Percentiles rank a stretch among this genome's conserved stretches.
These are phyloP conservation scores for Clathrospora elynae DNA, from an alignment of 2,329 filamentous ascomycete species.

Conservation along the genomic window DNA sequence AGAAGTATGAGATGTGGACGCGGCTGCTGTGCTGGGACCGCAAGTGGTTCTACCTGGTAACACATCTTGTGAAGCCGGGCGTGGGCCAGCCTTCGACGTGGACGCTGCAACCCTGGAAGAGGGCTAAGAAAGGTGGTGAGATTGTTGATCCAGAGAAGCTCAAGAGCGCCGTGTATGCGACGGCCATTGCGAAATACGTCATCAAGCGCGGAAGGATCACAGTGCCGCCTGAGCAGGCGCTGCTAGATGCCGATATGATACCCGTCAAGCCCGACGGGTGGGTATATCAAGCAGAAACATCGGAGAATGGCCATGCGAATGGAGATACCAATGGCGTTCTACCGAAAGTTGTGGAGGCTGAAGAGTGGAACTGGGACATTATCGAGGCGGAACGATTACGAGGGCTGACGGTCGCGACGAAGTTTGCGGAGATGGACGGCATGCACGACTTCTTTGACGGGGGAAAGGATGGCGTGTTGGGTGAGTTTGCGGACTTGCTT, in stretches of 20 bases:
- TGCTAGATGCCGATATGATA: constrained; percentile 73
- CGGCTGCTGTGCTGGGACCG: constrained; percentile 55
- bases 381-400: constrained; percentile 63
- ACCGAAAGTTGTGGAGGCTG: constrained; percentile 41
- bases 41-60: constrained; percentile 58
- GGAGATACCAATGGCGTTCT: constrained; percentile 21
- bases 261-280: constrained; percentile 71
- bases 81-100: constrained; percentile 50
- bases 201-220: constrained; percentile 69
- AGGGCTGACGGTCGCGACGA: constrained; percentile 60
- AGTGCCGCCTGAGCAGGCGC: constrained; percentile 76
- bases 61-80: constrained; percentile 55
- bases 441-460: constrained; percentile 59
- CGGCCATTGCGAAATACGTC: constrained; percentile 57
- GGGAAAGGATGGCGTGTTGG: constrained; percentile 50
- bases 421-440: constrained; percentile 60
- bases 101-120: constrained; percentile 55
- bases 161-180: constrained; percentile 54
- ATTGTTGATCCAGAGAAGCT: constrained; percentile 42
- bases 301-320: constrained; percentile 17
- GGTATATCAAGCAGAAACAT: constrained; percentile 26
- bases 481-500: constrained; percentile 50
- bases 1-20: constrained; percentile 56
- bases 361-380: constrained; percentile 63
- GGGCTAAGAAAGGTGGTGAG: constrained; percentile 23